Base-by-base conservation (phyloP, 768 basidiomycete species). In the Strobilomyces dryophilus region DNA sequence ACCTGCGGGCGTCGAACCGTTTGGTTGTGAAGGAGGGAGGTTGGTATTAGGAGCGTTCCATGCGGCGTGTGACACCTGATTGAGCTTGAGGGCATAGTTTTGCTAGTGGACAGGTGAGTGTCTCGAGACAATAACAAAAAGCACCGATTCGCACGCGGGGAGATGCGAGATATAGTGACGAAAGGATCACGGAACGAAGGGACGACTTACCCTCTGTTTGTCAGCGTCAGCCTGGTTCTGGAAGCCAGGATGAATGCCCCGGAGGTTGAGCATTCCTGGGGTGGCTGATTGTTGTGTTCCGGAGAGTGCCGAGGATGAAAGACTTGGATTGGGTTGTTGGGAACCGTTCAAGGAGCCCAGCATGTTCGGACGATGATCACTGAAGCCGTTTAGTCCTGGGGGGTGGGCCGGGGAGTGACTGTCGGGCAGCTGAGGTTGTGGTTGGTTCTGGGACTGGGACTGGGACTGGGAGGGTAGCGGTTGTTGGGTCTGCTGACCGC, bases 341-440 rank as follows among this genome's bases (percentile, higher is more conserved):
- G 55, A 24, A 18, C 65, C 67, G 2, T 68, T 67, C 17, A 84
- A 62, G 29, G 77, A 74, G 51, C 83, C 82, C n/a, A 85, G 62
- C 21, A 83, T 66, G 54, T 59, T 81, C 61, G 82, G 76, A 49
- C 83, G 80, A 65, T 83, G 79, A 45, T 69, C 73, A 32, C 49
- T 65, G 61, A 85, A 86, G 27, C 84, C 84, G 63, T 89, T 87
- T 45, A 90, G 66, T n/a, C 87, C 88, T 26, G 88, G 87, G n/a
- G 87, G 87, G 67, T 84, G 87, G 32, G 74, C 58, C 21, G 60
- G 65, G 8, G 66, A 64, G 51, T 66, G 68, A 2, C 59, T 64
- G 21, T 74, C 73, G 11, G 71, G 51, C 12, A 24, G 24, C 24
- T 24, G 24, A 24, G 64, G 62, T n/a, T 67, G 64, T 26, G 64